Evolutionary conservation across 2,329 filamentous ascomycete species (phyloP).

Genomic region (Myriosclerotinia curreyana): DNA sequence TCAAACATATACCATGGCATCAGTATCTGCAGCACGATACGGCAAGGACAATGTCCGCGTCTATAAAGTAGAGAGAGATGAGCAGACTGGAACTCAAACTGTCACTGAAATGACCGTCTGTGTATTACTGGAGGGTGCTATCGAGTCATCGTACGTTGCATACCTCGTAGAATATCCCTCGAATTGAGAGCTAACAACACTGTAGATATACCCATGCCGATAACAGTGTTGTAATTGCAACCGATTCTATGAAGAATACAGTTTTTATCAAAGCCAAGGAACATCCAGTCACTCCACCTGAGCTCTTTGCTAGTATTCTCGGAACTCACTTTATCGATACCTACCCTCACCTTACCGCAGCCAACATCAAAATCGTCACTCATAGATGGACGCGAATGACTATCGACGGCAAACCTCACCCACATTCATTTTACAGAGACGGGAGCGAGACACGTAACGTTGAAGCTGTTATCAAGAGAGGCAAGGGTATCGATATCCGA

Average conservation of each 20-base stretch:
- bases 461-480: constrained; percentile 65
- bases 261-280: constrained; percentile 94
- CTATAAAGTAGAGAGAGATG: constrained; percentile 86
- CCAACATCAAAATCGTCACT: constrained; percentile 76
- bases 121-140: constrained; percentile 88
- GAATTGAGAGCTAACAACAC: constrained; percentile 2
- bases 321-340: constrained; percentile 84
- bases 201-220: constrained; percentile 85
- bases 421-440: constrained; percentile 91
- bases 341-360: constrained; percentile 83
- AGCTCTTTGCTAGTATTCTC: constrained; percentile 83
- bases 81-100: constrained; percentile 72
- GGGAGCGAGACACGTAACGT: constrained; percentile 84
- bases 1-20: constrained; percentile 47
- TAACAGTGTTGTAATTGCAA: constrained; percentile 93
- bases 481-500: constrained; percentile 68
- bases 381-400: constrained; percentile 91
- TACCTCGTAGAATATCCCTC: constrained; percentile 2
- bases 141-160: constrained; percentile 69
- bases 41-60: constrained; percentile 98
- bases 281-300: constrained; percentile 85
- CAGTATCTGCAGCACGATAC: constrained; percentile 65
- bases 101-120: constrained; percentile 95
- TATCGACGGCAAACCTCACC: constrained; percentile 84
- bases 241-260: constrained; percentile 98